These are phyloP conservation scores for Fusarium temperatum DNA, from an alignment of 2,329 filamentous ascomycete genomes.

Conservation along the genomic window DNA sequence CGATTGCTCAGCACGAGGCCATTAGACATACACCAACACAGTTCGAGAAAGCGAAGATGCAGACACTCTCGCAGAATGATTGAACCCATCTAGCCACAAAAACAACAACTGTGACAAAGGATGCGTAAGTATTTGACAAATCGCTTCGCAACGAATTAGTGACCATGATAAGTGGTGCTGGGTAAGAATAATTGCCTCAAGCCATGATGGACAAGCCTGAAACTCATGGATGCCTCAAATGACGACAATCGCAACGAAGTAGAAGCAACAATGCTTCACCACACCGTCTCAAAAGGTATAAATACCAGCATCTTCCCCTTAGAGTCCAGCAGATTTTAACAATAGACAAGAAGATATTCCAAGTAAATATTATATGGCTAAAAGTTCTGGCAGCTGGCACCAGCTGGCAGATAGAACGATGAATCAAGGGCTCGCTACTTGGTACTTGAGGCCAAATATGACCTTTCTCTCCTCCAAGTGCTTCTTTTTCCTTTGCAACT, in stretches of 20 bases:
- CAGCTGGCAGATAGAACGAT: neutral
- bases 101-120: neutral
- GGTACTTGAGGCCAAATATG: neutral
- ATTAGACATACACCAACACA: neutral
- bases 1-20: neutral
- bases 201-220: neutral
- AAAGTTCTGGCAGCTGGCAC: neutral
- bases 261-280: neutral
- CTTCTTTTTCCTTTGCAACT: no score
- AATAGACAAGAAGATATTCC: neutral
- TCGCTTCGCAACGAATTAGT: neutral
- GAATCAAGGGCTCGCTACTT: neutral
- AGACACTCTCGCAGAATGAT: neutral
- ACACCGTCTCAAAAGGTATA: neutral
- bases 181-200: neutral
- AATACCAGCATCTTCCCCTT: neutral
- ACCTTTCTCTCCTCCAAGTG: no score
- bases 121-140: neutral
- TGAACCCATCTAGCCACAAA: no score
- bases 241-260: neutral
- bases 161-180: rapidly evolving
- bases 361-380: neutral
- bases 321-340: neutral
- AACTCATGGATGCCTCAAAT: neutral
- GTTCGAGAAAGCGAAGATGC: neutral